Percentiles rank a stretch among this genome's conserved stretches.
phyloP scores from a whole-genome alignment of 2,329 filamentous ascomycete species.

The Botrytis fragariae region DNA sequence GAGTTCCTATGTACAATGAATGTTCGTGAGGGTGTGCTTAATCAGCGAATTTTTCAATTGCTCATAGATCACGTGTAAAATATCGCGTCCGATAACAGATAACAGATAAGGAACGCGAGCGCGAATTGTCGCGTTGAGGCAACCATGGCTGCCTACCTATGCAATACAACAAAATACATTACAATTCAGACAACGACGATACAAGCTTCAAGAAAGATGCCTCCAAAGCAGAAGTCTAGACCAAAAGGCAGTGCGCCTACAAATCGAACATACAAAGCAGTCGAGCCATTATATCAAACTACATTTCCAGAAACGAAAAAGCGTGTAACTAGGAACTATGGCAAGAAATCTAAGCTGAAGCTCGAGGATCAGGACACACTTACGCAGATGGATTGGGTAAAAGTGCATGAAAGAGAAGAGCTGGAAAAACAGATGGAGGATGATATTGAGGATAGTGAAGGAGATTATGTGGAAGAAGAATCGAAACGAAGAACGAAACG shows the following conservation, averaged over 20 bases:
- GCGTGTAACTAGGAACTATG: constrained; percentile 30
- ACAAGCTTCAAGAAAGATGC: constrained; percentile 17
- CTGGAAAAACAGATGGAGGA: constrained; percentile 18
- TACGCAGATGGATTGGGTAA: constrained; percentile 35
- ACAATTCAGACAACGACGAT: background rate
- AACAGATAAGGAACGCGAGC: background rate
- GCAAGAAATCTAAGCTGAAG: constrained; percentile 26
- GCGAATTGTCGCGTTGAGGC: background rate
- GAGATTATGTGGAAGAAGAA: constrained; percentile 25
- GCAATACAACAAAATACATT: background rate
- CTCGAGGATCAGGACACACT: constrained; percentile 33
- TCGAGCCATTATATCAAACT: constrained; percentile 30
- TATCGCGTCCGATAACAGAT: constrained; percentile 5
- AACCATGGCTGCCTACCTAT: background rate
- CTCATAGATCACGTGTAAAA: background rate
- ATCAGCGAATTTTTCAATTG: background rate
- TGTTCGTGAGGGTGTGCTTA: background rate
- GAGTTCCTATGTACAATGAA: background rate
- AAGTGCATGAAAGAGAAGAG: constrained; percentile 17
- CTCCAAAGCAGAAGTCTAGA: constrained; percentile 24
- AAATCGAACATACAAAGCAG: constrained; percentile 33
- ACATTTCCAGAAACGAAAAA: constrained; percentile 30
- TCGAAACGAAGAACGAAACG: constrained; percentile 28
- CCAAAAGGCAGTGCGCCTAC: constrained; percentile 27
- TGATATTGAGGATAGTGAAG: constrained; percentile 23